Evolutionary conservation across 2,329 filamentous ascomycete species (phyloP), one percentile per base, ranked within the genome.

Genomic region (Lizonia empirigonia): DNA sequence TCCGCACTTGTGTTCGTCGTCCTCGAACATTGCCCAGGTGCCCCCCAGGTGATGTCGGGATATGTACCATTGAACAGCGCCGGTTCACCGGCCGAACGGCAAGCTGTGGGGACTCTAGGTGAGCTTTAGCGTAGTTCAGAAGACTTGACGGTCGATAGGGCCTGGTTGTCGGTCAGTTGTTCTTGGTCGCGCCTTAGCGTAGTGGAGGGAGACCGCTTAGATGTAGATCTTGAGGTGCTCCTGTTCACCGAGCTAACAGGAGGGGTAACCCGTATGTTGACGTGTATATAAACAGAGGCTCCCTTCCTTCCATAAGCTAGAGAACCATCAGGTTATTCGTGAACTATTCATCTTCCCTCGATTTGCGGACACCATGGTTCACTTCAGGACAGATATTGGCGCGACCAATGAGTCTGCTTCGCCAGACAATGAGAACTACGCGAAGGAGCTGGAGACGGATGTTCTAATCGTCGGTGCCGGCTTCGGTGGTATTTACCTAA

Each of bases 401-500:
- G 60, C 55, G 9, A 64, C 59, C 13, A 64, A 64, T 23, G 48
- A 60, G 44, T 51, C 58, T 7, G 58, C 60, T 3, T 44, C 46
- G 1, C 48, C 51, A 1, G 39, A 54, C 6, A 67, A 67, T 36
- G 69, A 70, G 41, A 70, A 60, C 18, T 74, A 74, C 49, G 65
- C 60, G 22, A 63, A 73, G 35, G 64, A 72, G 15, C 55, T 74
- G 18, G 68, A 73, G 18, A 71, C 65, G 0, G 71, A 74, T 19
- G 70, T 71, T 7, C 35, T 74, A n/a, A 73, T 74, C 26, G 68
- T 76, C 5, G 74, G 74, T 26, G 72, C 71, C 24, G 73, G 76
- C 0, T 76, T 77, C 46, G 71, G 74, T 18, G 75, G 76, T 15
- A 66, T 77, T 6, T 76, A 74, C 20, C 53, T 74, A 20, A 71